Base-by-base conservation (phyloP, 2,329 filamentous ascomycete species). In the Seiridium unicorne region DNA sequence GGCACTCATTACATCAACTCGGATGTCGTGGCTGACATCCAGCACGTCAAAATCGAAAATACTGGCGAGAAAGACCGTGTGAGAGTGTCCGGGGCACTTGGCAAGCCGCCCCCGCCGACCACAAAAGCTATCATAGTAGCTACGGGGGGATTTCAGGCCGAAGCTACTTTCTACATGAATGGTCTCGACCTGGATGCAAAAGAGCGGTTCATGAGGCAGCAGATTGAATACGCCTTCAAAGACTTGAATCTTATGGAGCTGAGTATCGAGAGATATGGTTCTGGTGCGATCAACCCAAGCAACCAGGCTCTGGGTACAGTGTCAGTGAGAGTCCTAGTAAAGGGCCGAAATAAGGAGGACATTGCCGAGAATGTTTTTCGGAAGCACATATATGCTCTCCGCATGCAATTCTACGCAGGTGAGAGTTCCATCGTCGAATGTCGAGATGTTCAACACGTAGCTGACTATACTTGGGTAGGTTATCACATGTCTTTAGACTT, bases 401-500 rank as follows among this genome's bases (percentile, higher is more conserved):
- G 75, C 3, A 78, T 78, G 71, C 76, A 78, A 63, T 76, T 73
- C 36, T 77, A 77, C 57, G 73, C 76, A 0, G 76, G 76, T 0
- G 35, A 44, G 13, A 35, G 4, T 38, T 13, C 11, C 11, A 11
- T 11, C 32, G 13, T n/a, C 10, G 44, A 40, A 40, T 9, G 1
- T 32, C 34, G 10, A 13, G 36, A 3, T 18, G 5, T 34, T 32
- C 36, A 13, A 31, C 51, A 7, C 6, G 51, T 38, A 31, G 13
- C 10, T 55, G n/a, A 9, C 35, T 55, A 1, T 7, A 3, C 51
- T 13, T 42, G n/a, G 9, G 10, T 32, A 55, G 51, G 35, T 26
- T 78, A 78, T 36, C 77, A 79, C 32, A 78, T 78, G 75, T 75
- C 73, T 40, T 69, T 79, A 0, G 76, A 79, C 55, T 78, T 79